Conservation (phyloP, 1,284 basidiomycete genomes). For the Irpex sp. region DNA sequence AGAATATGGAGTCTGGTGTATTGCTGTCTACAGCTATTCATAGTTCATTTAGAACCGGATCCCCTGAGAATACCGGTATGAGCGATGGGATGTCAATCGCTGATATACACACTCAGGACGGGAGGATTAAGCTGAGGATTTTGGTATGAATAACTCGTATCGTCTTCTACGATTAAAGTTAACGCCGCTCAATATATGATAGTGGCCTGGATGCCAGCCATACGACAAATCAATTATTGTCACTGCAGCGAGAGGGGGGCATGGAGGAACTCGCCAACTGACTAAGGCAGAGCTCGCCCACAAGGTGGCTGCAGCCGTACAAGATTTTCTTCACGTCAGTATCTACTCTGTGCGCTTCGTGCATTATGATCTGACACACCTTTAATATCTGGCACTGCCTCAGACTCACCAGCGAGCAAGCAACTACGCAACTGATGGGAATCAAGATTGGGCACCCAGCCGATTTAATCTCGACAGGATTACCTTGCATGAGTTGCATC, state of each 20-base stretch:
- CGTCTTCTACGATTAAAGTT: too few species aligned
- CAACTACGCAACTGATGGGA: background rate
- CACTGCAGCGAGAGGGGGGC: background rate
- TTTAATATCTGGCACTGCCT: too few species aligned
- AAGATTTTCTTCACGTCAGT: background rate
- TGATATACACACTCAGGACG: background rate
- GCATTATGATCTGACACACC: too few species aligned
- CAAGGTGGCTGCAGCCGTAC: background rate
- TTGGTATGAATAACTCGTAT: too few species aligned
- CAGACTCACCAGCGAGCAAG: background rate
- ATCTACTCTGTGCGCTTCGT: too few species aligned
- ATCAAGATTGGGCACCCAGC: background rate
- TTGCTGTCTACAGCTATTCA: too few species aligned
- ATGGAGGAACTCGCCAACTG: background rate
- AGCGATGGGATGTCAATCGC: too few species aligned
- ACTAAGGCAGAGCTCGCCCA: background rate
- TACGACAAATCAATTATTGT: background rate
- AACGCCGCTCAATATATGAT: background rate
- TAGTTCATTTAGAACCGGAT: too few species aligned
- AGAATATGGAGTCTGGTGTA: too few species aligned
- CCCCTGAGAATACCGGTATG: too few species aligned
- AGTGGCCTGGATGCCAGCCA: background rate
- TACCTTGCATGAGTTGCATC: background rate
- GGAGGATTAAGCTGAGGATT: background rate
- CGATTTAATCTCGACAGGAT: background rate